Percentiles rank a stretch among this genome's conserved stretches.
These are phyloP conservation scores for Globisporangium acanthophoron DNA, from an alignment of 352 stramenopile genomes.

Conservation along the genomic window DNA sequence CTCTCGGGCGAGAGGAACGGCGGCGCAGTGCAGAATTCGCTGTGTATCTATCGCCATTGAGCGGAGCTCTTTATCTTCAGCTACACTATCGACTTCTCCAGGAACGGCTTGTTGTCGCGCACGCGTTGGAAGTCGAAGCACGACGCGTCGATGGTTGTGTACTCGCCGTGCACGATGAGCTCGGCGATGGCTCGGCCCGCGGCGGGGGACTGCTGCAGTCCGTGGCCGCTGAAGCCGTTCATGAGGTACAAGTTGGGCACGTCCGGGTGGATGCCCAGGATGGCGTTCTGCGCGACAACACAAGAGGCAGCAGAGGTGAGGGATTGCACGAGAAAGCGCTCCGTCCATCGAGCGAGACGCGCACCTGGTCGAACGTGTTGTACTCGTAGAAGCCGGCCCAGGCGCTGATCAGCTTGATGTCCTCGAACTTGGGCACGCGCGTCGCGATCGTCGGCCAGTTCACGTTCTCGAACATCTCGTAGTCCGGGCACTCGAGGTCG, in stretches of 20 bases:
- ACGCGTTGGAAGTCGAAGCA: slow-evolving; percentile 71
- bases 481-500: slow-evolving; percentile 64
- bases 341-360: not conserved
- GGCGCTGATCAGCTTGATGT: slow-evolving; percentile 68
- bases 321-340: no score
- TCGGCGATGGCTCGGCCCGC: slow-evolving; percentile 72
- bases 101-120: slow-evolving; percentile 59
- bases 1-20: slow-evolving; percentile 7
- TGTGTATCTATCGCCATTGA: slow-evolving; percentile 69
- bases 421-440: slow-evolving; percentile 71
- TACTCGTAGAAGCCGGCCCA: slow-evolving; percentile 87
- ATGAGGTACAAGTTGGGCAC: slow-evolving; percentile 78
- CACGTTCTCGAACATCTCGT: slow-evolving; percentile 67
- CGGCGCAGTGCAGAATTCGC: slow-evolving; percentile 17
- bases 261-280: slow-evolving; percentile 74
- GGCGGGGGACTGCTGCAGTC: slow-evolving; percentile 74
- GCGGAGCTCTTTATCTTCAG: not conserved
- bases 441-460: slow-evolving; percentile 80
- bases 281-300: slow-evolving; percentile 48
- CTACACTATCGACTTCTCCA: slow-evolving; percentile 77
- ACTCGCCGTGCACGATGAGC: slow-evolving; percentile 62
- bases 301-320: not conserved
- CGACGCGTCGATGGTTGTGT: slow-evolving; percentile 69
- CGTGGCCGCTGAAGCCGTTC: slow-evolving; percentile 84
- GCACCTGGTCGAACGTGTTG: slow-evolving; percentile 81